Evolutionary conservation across 2,329 filamentous ascomycete genomes (phyloP).

Genomic region (Madurella mycetomatis): DNA sequence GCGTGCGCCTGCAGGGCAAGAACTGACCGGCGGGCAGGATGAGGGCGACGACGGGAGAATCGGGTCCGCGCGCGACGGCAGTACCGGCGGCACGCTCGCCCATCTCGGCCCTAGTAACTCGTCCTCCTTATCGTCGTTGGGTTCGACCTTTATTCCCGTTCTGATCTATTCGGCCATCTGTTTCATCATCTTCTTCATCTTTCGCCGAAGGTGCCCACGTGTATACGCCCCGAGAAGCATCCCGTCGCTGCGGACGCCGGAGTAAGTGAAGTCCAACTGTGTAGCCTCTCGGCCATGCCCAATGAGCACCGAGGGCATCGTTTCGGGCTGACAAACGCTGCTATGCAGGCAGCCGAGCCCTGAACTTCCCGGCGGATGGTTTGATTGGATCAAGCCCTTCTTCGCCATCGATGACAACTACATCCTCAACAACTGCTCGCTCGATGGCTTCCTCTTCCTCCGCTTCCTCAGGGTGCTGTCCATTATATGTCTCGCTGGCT

Average conservation of each 20-base stretch:
- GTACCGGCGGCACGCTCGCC: slow-evolving; percentile 37
- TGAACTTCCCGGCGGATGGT: slow-evolving; percentile 50
- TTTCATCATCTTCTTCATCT: slow-evolving; percentile 46
- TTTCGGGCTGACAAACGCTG: neutral
- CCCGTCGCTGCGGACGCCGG: slow-evolving; percentile 43
- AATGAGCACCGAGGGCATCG: neutral
- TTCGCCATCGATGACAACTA: slow-evolving; percentile 67
- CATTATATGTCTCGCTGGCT: slow-evolving; percentile 75
- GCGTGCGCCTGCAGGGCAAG: neutral
- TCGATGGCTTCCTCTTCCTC: slow-evolving; percentile 85
- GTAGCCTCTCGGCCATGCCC: neutral
- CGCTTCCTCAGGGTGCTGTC: slow-evolving; percentile 76
- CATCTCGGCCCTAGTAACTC: slow-evolving; percentile 36
- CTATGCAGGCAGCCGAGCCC: slow-evolving; percentile 50
- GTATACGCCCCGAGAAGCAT: slow-evolving; percentile 55
- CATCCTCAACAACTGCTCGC: slow-evolving; percentile 77
- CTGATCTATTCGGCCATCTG: slow-evolving; percentile 45
- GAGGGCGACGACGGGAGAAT: slow-evolving; percentile 37
- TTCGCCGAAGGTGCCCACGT: slow-evolving; percentile 45
- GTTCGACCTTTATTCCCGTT: slow-evolving; percentile 52
- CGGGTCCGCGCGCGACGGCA: slow-evolving; percentile 41
- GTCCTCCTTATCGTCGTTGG: slow-evolving; percentile 37
- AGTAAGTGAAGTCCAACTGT: slow-evolving; percentile 41
- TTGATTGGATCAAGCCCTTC: slow-evolving; percentile 60
- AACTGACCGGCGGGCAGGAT: slow-evolving; percentile 20